Base-by-base conservation (phyloP, 1,284 basidiomycete genomes). In the Fistulina hepatica region DNA sequence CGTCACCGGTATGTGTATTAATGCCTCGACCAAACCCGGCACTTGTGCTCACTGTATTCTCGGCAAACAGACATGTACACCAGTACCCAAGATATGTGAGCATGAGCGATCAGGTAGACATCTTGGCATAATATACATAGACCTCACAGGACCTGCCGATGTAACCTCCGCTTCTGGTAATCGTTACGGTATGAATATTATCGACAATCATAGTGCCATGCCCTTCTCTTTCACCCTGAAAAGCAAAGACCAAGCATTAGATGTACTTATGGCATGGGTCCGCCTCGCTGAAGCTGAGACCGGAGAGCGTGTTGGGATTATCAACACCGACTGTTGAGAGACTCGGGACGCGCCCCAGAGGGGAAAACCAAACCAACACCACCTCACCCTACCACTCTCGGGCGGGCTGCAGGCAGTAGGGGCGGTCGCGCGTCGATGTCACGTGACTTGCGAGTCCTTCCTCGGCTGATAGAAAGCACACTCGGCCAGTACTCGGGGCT, bases 161-260 rank as follows among this genome's bases (percentile, higher is more conserved):
- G 46, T 55, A 1, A 24, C 11, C 3, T 60, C 61, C 2, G 33
- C 39, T 0, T 46, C 39, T 1, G 52, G 58, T 1, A 53, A 58
- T 36, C 3, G 38, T 0, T 63, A 60, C 38, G 36, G 52, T 0
- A 54, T 65, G 47, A 53, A 64, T 37, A 42, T 64, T 1, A 46
- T 64, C 4, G 57, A 64, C 41, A 55, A 65, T 28, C 53, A 33
- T 33, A 50, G 54, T 0, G 43, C 44, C 9, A 45, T 43, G n/a
- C 32, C 41, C 0, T 64, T 58, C 58, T 32, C 48, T 4, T 50
- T 59, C 8, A 55, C 53, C 0, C 36, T 63, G 0, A 41, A 38
- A 9, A 32, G 33, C 0, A 64, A 63, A 43, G 36, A 25, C 4
- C 37, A 48, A 0, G 51, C 55, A 0, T 45, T 50, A 6, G 13